These are phyloP conservation scores for Sordariomycetes sp. DNA, from an alignment of 2,329 filamentous ascomycete species.

Conservation along the genomic window DNA sequence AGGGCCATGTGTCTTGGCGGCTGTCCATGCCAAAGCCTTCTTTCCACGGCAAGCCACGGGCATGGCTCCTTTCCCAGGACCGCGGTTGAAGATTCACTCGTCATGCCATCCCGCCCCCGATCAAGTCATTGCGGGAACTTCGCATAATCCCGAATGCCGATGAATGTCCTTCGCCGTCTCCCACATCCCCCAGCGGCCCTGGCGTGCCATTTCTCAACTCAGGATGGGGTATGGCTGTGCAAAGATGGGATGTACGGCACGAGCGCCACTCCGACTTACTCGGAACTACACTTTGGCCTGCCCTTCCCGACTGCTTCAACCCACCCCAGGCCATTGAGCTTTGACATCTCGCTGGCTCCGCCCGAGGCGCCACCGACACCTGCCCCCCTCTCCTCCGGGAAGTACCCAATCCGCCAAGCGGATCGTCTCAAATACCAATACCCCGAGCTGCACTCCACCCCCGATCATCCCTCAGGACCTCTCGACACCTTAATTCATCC, in stretches of 20 bases:
- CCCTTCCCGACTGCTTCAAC: background rate
- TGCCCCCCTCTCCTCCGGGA: no score
- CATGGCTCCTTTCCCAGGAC: no score
- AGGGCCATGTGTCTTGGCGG: no score
- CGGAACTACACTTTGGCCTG: background rate
- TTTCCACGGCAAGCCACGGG: no score
- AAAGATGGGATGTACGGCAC: background rate
- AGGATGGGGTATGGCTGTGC: background rate
- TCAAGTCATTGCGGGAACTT: background rate
- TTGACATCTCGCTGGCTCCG: background rate
- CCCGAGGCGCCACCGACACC: background rate
- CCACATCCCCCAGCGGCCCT: background rate
- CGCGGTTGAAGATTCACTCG: no score
- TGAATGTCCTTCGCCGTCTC: background rate
- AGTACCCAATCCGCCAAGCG: no score
- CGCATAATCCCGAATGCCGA: background rate
- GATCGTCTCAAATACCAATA: no score
- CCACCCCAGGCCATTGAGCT: background rate
- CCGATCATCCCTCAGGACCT: no score
- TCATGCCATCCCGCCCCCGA: background rate
- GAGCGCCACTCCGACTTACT: background rate
- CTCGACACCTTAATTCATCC: no score
- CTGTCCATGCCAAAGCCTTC: no score
- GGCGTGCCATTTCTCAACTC: background rate
- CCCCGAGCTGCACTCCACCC: no score